Evolutionary conservation across 495 filamentous ascomycete genomes (phyloP).

Genomic region (Daldinia childiae): DNA sequence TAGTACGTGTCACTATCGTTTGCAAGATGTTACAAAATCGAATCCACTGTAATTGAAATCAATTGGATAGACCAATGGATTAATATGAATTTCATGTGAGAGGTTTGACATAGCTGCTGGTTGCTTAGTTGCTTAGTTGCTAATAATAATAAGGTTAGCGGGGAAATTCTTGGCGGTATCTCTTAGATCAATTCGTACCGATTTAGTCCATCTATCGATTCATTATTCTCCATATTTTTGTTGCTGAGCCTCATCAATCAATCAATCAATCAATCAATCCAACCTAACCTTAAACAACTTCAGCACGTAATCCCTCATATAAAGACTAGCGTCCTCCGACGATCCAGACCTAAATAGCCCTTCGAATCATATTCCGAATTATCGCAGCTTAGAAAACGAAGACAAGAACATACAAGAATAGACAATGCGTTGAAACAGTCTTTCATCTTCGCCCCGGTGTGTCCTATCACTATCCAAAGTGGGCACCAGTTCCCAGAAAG

Average conservation of each 20-base stretch:
- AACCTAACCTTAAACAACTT: not conserved
- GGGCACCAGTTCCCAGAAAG: not conserved
- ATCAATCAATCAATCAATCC: too few relatives aligned
- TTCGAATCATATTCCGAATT: not conserved
- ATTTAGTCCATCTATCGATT: constrained; percentile 6
- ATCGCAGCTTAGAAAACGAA: not conserved
- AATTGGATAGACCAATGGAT: too few relatives aligned
- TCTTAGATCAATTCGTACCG: not conserved
- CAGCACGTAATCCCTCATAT: not conserved
- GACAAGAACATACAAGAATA: not conserved
- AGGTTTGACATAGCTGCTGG: not conserved
- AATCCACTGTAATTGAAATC: too few relatives aligned
- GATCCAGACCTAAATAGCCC: not conserved
- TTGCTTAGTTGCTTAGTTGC: not conserved
- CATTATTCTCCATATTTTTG: constrained; percentile 1
- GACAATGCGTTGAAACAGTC: constrained; percentile 37
- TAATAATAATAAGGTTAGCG: constrained; percentile 27
- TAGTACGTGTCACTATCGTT: not conserved
- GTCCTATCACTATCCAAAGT: constrained; percentile 22
- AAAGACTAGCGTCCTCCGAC: constrained; percentile 4
- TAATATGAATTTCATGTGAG: not conserved
- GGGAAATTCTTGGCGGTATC: constrained; percentile 16
- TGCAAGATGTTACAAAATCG: too few relatives aligned
- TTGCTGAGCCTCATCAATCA: constrained; percentile 7
- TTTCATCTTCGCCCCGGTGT: constrained; percentile 13